Evolutionary conservation across 768 basidiomycete species (phyloP).

Genomic region (Macrolepiota dolichaula): DNA sequence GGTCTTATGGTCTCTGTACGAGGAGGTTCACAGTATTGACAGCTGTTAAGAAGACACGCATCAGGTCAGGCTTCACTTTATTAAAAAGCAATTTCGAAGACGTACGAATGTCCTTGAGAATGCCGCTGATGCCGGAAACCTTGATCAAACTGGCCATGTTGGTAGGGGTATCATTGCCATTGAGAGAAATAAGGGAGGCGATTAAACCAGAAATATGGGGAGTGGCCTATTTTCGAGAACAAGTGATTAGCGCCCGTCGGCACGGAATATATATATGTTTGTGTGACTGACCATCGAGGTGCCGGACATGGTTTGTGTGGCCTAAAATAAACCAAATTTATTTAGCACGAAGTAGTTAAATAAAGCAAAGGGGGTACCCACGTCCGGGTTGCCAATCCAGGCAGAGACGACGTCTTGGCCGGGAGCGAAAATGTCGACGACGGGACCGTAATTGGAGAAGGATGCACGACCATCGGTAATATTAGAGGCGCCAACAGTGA

Average conservation of each 20-base stretch:
- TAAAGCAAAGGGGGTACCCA: constrained; percentile 1
- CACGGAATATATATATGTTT: not conserved
- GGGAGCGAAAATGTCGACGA: constrained; percentile 34
- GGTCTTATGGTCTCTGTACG: not conserved
- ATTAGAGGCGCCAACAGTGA: constrained; percentile 31
- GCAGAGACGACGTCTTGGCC: constrained; percentile 26
- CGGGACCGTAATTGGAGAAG: constrained; percentile 32
- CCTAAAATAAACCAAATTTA: constrained; percentile 14
- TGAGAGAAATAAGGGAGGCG: constrained; percentile 27
- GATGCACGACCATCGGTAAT: constrained; percentile 24
- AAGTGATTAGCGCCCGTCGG: not conserved
- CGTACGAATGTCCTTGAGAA: constrained; percentile 25
- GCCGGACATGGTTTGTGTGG: constrained; percentile 22
- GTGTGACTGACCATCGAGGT: constrained; percentile 21
- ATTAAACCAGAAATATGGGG: constrained; percentile 35
- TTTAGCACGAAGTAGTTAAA: not conserved
- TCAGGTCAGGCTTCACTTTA: not conserved
- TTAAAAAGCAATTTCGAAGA: not conserved
- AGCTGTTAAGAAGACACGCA: not conserved
- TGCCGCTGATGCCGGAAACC: constrained; percentile 20
- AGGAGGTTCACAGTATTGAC: not conserved
- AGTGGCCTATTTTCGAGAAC: constrained; percentile 18
- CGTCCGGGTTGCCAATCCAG: constrained; percentile 21
- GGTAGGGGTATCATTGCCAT: constrained; percentile 28
- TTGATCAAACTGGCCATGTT: constrained; percentile 20